Conservation (phyloP, 2,329 filamentous ascomycete species). For the Trichoderma simmonsii region DNA sequence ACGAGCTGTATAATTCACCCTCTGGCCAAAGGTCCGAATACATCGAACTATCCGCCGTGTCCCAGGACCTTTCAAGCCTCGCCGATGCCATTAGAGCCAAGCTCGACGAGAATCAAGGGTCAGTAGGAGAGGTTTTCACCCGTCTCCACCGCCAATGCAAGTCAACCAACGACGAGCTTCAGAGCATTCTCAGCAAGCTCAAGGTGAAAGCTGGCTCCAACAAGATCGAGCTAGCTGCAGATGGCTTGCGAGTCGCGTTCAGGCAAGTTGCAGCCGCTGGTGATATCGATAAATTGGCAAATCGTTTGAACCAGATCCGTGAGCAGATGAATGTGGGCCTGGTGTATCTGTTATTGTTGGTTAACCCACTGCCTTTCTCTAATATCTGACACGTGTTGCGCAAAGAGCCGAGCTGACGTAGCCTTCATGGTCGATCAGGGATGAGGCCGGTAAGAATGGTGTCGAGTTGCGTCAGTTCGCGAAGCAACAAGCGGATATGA, state of each 20-base stretch:
- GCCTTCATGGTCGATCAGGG: not conserved
- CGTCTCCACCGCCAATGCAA: not conserved
- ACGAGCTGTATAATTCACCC: not conserved
- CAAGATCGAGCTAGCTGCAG: not conserved
- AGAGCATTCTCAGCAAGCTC: not conserved
- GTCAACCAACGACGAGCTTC: not conserved
- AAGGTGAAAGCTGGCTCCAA: not conserved
- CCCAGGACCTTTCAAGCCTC: not conserved
- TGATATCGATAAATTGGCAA: not conserved
- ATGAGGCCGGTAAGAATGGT: not conserved
- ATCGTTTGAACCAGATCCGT: not conserved
- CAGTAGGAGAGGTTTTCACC: accelerated
- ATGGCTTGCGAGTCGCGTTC: not conserved
- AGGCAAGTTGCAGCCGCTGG: not conserved
- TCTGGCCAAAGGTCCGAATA: not conserved
- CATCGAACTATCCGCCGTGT: not conserved
- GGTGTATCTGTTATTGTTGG: not conserved
- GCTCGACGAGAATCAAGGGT: not conserved
- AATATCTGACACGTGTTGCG: not conserved
- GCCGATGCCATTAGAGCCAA: not conserved
- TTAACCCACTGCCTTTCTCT: not conserved
- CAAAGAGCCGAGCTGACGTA: not conserved
- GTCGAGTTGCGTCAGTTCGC: not conserved
- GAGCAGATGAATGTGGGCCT: not conserved
- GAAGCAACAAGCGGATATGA: not conserved